These are phyloP conservation scores for Mortierella sp. DNA, from an alignment of 371 early-diverging fungal species.

Conservation along the genomic window DNA sequence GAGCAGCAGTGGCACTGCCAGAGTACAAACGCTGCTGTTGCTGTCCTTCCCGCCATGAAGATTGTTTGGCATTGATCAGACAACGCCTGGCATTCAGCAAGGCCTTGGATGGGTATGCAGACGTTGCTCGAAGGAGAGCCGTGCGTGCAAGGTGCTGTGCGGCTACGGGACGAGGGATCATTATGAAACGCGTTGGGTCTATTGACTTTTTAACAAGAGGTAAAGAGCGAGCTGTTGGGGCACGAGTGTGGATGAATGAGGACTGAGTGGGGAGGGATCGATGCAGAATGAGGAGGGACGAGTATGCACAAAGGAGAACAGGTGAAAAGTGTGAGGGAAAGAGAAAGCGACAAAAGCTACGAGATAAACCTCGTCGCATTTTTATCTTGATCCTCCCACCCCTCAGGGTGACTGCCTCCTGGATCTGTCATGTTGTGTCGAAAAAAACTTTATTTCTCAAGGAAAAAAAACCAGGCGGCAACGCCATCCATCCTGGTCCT, in stretches of 20 bases:
- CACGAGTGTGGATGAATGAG: too few relatives aligned
- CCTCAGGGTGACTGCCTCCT: not conserved
- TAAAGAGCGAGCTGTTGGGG: not conserved
- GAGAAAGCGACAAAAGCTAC: slow-evolving; percentile 5
- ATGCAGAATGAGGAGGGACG: not conserved
- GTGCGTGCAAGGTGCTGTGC: slow-evolving; percentile 30
- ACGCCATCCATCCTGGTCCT: too few relatives aligned
- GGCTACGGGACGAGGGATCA: slow-evolving; percentile 33
- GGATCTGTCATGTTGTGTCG: too few relatives aligned
- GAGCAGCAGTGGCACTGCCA: slow-evolving; percentile 43
- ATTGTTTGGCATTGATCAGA: slow-evolving; percentile 30
- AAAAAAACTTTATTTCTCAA: too few relatives aligned
- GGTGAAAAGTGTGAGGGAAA: not conserved
- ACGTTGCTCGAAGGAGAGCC: slow-evolving; percentile 21
- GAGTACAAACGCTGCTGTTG: slow-evolving; percentile 24
- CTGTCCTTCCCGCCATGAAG: slow-evolving; percentile 32
- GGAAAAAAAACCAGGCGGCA: too few relatives aligned
- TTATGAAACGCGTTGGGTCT: slow-evolving; percentile 1
- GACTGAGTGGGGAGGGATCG: not conserved
- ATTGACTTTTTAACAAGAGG: not conserved
- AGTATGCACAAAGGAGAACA: not conserved
- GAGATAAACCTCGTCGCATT: too few relatives aligned
- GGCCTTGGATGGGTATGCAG: slow-evolving; percentile 26
- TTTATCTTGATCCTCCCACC: too few relatives aligned
- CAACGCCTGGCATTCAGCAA: slow-evolving; percentile 30